These are phyloP conservation scores for Scenedesmus sp. DNA, from an alignment of 163 green algal genomes.

Conservation along the genomic window DNA sequence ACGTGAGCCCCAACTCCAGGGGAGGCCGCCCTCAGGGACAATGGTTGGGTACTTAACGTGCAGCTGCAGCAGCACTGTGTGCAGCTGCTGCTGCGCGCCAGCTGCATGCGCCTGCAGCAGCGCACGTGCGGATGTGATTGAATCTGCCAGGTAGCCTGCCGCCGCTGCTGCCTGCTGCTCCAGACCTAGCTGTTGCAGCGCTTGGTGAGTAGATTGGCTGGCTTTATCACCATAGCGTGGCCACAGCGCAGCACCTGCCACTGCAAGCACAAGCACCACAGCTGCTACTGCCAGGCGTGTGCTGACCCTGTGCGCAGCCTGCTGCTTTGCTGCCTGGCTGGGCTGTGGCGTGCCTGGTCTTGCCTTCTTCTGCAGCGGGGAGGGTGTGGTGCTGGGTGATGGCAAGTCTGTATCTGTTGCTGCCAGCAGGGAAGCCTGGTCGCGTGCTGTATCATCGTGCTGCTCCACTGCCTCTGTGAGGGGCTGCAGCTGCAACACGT, in stretches of 20 bases:
- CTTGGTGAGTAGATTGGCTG: neutral
- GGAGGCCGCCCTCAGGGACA: neutral
- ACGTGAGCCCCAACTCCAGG: neutral
- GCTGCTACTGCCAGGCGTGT: neutral
- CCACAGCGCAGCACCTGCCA: neutral
- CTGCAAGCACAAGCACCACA: neutral
- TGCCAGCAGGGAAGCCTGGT: neutral
- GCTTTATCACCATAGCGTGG: neutral
- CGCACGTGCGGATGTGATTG: neutral
- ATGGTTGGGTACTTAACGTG: constrained; percentile 26
- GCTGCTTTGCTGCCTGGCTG: neutral
- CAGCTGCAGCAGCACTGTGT: constrained; percentile 21
- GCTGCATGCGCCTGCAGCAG: neutral
- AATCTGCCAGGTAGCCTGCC: neutral
- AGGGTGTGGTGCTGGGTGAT: neutral
- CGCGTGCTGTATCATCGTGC: neutral
- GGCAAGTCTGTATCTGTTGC: constrained; percentile 5
- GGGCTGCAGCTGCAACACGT: neutral
- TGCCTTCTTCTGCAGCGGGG: neutral
- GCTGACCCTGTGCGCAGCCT: neutral
- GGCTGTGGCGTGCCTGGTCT: neutral
- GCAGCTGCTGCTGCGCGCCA: neutral
- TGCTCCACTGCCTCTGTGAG: neutral
- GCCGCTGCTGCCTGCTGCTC: neutral
- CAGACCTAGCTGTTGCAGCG: neutral